phyloP scores from a whole-genome alignment of 768 basidiomycete species.

The Lanmaoa rubissima region DNA sequence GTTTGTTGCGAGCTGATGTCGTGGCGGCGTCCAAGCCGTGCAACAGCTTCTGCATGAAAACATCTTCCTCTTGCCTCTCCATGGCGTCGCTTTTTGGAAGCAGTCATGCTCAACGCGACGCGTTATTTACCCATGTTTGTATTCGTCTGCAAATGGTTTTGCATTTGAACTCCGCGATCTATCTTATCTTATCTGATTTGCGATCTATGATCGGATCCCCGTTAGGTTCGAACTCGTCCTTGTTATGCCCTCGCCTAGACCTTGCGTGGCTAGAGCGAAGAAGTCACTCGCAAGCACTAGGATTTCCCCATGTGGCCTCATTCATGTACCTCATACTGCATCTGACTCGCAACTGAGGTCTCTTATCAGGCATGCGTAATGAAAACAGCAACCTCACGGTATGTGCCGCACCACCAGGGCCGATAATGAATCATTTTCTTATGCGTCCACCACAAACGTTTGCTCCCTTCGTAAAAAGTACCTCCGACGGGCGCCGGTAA shows the following conservation, averaged over 20 bases:
- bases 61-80: conserved; percentile 47
- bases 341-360: too few species aligned
- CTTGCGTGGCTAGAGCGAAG: not conserved
- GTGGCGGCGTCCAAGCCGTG: conserved; percentile 51
- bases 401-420: not conserved
- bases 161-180: conserved; percentile 5
- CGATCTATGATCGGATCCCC: not conserved
- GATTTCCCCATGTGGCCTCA: not conserved
- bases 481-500: conserved; percentile 1
- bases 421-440: not conserved
- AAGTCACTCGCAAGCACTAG: not conserved
- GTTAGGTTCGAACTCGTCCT: too few species aligned
- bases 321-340: too few species aligned
- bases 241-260: not conserved
- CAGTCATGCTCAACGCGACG: conserved; percentile 23
- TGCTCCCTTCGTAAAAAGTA: not conserved
- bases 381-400: not conserved
- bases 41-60: conserved; percentile 55
- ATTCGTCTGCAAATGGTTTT: not conserved
- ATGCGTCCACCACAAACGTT: not conserved
- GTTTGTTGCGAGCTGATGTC: conserved; percentile 29
- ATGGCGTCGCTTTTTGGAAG: conserved; percentile 17
- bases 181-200: conserved; percentile 6
- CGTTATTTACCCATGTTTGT: conserved; percentile 26
- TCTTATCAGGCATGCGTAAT: not conserved